Evolutionary conservation across 805 yeast species (phyloP).

Genomic region (Lipomyces spencermartinsiae): DNA sequence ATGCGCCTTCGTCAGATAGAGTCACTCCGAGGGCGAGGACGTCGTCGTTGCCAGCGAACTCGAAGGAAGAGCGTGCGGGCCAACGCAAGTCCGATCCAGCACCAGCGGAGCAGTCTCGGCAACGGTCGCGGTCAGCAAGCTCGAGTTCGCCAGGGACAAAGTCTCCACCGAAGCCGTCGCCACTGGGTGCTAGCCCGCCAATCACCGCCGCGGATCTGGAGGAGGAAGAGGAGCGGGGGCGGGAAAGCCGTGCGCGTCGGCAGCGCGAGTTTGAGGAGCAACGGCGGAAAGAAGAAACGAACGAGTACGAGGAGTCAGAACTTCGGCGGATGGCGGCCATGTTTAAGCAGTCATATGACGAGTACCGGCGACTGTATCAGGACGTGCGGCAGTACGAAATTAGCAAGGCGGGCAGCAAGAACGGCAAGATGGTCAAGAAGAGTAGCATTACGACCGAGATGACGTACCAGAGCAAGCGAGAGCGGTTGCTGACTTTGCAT

Average conservation of each 20-base stretch:
- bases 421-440: not conserved
- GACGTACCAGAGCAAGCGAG: constrained; percentile 25
- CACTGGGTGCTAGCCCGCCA: constrained; percentile 37
- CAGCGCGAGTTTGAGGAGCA: not conserved
- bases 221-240: constrained; percentile 5
- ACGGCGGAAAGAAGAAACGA: not conserved
- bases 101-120: not conserved
- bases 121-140: constrained; percentile 3
- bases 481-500: constrained; percentile 29
- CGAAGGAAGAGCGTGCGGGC: not conserved
- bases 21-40: not conserved
- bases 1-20: not conserved
- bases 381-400: constrained; percentile 31
- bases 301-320: constrained; percentile 23
- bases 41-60: not conserved
- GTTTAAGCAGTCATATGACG: constrained; percentile 29
- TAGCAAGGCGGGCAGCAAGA: constrained; percentile 10
- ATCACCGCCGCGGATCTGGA: constrained; percentile 28
- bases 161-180: constrained; percentile 36
- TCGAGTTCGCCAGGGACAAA: constrained; percentile 16
- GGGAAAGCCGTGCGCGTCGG: constrained; percentile 6
- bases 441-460: constrained; percentile 15
- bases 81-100: not conserved
- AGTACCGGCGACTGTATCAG: constrained; percentile 23
- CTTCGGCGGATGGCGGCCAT: constrained; percentile 31